phyloP scores from a whole-genome alignment of 306 rosid genomes.

The Cucurbita pepo region DNA sequence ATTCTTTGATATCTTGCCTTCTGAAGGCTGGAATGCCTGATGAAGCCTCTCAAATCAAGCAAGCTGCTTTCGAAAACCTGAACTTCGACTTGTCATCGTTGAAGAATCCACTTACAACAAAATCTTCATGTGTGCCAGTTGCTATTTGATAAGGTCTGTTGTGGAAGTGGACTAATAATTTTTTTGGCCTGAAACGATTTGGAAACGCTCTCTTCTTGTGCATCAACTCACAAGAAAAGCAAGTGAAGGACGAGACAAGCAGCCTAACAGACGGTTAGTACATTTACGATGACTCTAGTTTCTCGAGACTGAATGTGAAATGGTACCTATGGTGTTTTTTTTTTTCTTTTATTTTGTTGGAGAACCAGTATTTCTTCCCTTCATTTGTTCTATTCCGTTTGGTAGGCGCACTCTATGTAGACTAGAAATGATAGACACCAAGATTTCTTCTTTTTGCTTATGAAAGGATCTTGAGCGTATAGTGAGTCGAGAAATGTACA shows the following conservation, averaged over 20 bases:
- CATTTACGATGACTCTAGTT: neutral
- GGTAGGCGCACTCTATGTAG: too few species aligned
- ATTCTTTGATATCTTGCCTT: slow-evolving; percentile 56
- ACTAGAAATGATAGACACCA: too few species aligned
- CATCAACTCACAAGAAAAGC: neutral
- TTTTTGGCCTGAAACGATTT: neutral
- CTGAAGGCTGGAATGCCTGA: slow-evolving; percentile 75
- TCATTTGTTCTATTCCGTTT: too few species aligned
- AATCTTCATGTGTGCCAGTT: slow-evolving; percentile 26
- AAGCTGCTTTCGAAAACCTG: slow-evolving; percentile 21
- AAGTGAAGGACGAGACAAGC: neutral
- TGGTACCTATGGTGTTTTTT: too few species aligned
- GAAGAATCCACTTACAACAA: slow-evolving; percentile 12
- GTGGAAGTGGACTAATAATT: slow-evolving; percentile 4
- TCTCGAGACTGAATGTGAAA: neutral
- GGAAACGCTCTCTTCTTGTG: neutral
- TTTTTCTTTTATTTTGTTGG: neutral
- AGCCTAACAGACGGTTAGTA: neutral
- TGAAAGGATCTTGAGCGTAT: too few species aligned
- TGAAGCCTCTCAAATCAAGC: slow-evolving; percentile 43
- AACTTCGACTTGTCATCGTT: slow-evolving; percentile 7
- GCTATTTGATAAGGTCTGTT: slow-evolving; percentile 13
- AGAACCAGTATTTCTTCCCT: too few species aligned
- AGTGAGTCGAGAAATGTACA: too few species aligned
- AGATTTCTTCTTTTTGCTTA: too few species aligned